Conservation (phyloP, 176 grass and related monocot species). For the Miscanthus lutarioriparius region DNA sequence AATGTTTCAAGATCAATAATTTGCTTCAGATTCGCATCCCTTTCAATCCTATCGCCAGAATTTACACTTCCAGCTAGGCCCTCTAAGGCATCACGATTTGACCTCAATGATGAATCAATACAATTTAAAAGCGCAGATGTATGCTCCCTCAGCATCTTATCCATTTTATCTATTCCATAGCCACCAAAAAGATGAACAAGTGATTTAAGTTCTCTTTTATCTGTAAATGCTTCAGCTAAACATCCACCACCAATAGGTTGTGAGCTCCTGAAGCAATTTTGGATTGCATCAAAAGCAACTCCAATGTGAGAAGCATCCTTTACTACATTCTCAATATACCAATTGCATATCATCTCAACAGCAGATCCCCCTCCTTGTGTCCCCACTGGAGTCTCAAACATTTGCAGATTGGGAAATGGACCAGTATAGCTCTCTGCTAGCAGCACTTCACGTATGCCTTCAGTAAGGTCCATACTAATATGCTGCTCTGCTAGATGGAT, state of each 20-base stretch:
- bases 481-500: conserved; percentile 95
- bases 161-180: conserved; percentile 90
- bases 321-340: conserved; percentile 93
- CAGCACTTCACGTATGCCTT: conserved; percentile 91
- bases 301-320: conserved; percentile 72
- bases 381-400: conserved; percentile 72
- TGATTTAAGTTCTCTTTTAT: conserved; percentile 85
- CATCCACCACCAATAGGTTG: conserved; percentile 65
- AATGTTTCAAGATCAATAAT: conserved; percentile 87
- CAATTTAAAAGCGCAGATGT: conserved; percentile 90
- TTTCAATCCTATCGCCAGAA: conserved; percentile 90
- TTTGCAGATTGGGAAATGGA: conserved; percentile 74
- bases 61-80: conserved; percentile 79
- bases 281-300: conserved; percentile 60
- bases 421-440: conserved; percentile 81
- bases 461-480: conserved; percentile 99
- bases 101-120: conserved; percentile 81
- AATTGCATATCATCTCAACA: conserved; percentile 77
- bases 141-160: conserved; percentile 81
- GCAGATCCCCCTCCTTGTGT: conserved; percentile 74
- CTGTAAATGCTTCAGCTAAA: conserved; percentile 86
- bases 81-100: conserved; percentile 88
- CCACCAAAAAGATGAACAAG: conserved; percentile 85
- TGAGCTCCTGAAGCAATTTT: conserved; percentile 80
- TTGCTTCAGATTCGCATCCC: conserved; percentile 90